Base-by-base conservation (phyloP, 2,329 filamentous ascomycete genomes). In the Exophiala calicioides region DNA sequence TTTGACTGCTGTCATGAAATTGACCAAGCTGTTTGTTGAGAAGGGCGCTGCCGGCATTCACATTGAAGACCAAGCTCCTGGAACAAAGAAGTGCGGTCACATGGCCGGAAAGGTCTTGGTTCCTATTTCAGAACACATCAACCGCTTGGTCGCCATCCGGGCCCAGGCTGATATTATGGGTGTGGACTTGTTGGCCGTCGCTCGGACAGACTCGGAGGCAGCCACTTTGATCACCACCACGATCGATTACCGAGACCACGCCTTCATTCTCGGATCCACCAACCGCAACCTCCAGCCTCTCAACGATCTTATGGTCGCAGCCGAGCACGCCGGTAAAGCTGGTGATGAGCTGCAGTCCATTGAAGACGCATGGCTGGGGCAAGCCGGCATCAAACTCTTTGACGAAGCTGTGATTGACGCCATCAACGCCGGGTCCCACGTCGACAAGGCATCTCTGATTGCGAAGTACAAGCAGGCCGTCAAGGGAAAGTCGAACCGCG, bases 91-190 rank as follows among this genome's bases (percentile, higher is more conserved):
- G 81, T 98, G 93, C 69, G 93, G 93, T 55, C 93, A 97, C 74
- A 97, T 97, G 93, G 93, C 93, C 58, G 93, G 93, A 64, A 97
- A 97, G 75, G 93, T 97, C 32, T 78, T 98, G 51, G 93, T 98
- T 41, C 93, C 93, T 39, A 94, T 96, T 66, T 88, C 83, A 71
- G 93, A 98, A 75, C 93, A 98, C 76, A 96, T 97, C 74, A 97
- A 96, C 76, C 86, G 93, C 44, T 79, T 98, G 44, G 90, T 98
- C 39, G 90, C 93, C 60, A 97, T 98, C 68, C 86, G 93, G 51
- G 91, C 93, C 3, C 93, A 98, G 73, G 91, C 93, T 59, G 93
- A 98, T 66, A 97, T 98, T 64, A 97, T 98, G 93, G 93, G 86
- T 82, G 79, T 82, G 53, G 89, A 98, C 65, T 84, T 98, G 53